These are phyloP conservation scores for Debaryomyces coudertii DNA, from an alignment of 1,139 yeast species.

Conservation along the genomic window DNA sequence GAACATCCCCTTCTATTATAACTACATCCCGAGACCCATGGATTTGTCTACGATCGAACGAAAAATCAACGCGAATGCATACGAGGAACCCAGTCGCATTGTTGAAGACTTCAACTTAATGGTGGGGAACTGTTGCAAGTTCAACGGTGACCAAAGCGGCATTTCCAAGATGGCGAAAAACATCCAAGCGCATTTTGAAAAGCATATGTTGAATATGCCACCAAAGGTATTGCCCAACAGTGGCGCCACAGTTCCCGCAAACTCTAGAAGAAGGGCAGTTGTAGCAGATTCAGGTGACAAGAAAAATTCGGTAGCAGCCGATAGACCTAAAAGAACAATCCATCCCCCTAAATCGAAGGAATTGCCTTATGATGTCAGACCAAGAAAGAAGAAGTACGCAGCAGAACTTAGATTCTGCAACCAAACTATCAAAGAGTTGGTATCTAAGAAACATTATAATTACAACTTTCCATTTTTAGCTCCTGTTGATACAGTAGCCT, in stretches of 20 bases:
- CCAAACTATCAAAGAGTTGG: constrained; percentile 78
- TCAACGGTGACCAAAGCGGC: constrained; percentile 82
- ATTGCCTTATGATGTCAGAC: constrained; percentile 86
- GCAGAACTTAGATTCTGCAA: constrained; percentile 88
- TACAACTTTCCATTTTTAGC: constrained; percentile 87
- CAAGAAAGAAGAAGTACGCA: constrained; percentile 88
- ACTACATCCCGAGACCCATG: constrained; percentile 87
- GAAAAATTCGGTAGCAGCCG: constrained; percentile 49
- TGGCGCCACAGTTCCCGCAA: constrained; percentile 51
- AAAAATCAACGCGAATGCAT: constrained; percentile 70
- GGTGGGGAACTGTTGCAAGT: constrained; percentile 78
- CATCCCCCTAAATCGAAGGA: constrained; percentile 97
- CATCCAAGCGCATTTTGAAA: constrained; percentile 88
- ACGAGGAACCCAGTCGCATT: constrained; percentile 68
- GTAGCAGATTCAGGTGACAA: constrained; percentile 55
- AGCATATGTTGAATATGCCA: constrained; percentile 92
- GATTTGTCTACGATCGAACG: constrained; percentile 89
- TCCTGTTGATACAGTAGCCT: constrained; percentile 95
- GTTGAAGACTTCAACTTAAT: constrained; percentile 82
- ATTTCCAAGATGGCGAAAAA: constrained; percentile 91
- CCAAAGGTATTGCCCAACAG: constrained; percentile 60
- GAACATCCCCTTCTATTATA: constrained; percentile 89
- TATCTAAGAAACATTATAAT: constrained; percentile 79
- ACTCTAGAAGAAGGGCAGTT: constrained; percentile 57
- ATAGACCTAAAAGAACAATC: constrained; percentile 89